Evolutionary conservation across 306 rosid genomes (phyloP).

Genomic region (Glycine tomentella): DNA sequence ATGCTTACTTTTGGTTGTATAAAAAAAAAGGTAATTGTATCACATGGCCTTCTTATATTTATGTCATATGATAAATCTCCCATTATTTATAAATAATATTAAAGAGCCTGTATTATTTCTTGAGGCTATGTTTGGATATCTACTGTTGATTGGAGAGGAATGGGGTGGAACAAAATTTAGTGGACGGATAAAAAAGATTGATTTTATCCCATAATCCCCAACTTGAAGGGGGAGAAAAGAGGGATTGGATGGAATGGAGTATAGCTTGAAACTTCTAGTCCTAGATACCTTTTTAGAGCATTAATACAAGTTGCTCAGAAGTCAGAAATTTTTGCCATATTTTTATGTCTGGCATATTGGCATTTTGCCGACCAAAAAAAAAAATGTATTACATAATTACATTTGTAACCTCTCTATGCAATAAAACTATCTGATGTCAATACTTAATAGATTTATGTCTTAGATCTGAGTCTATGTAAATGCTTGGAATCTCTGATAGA

Average conservation of each 20-base stretch:
- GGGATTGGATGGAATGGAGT: neutral
- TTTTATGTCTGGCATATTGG: constrained; percentile 6
- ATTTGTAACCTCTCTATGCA: neutral
- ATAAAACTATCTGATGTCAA: constrained; percentile 2
- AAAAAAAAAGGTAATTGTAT: too few relatives aligned
- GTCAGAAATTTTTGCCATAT: neutral
- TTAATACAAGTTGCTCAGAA: neutral
- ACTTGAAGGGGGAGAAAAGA: neutral
- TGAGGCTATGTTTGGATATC: constrained; percentile 1
- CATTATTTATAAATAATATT: too few relatives aligned
- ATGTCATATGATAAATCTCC: neutral
- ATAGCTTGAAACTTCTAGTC: neutral
- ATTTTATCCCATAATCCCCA: neutral
- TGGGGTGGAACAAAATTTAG: constrained; percentile 1
- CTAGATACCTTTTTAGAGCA: constrained; percentile 21
- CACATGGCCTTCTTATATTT: neutral
- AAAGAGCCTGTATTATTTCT: neutral
- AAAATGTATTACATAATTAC: constrained; percentile 9
- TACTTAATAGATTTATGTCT: constrained; percentile 5
- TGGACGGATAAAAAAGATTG: neutral
- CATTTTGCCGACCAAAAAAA: too few relatives aligned
- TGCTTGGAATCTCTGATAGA: constrained; percentile 29
- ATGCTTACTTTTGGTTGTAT: too few relatives aligned
- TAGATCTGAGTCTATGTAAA: constrained; percentile 12
- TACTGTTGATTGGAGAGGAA: neutral